Base-by-base conservation (phyloP, 768 basidiomycete species). In the Tephrocybe sp. region DNA sequence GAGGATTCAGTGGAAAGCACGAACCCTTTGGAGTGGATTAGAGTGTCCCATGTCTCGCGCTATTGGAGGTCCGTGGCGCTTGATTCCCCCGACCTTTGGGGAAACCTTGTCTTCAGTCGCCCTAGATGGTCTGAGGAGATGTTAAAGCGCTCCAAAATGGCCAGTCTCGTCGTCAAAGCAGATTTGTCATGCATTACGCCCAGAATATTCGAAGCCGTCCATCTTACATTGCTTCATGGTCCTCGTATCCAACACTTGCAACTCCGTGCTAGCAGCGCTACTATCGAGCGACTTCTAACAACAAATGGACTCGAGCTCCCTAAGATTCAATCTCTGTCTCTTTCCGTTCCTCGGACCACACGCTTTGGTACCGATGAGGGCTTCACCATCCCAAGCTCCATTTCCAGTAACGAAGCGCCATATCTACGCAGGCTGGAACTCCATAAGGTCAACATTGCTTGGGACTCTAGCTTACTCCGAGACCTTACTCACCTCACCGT, bases 11-110 rank as follows among this genome's bases (percentile, higher is more conserved):
- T 19, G 7, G 44, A 45, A 31, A 42, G 50, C 25, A 18, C 44
- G 11, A 44, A 52, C 30, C 49, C 50, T 15, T 49, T 65, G 16
- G 50, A 56, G 16, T 74, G 73, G 72, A 68, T 74, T 36, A 63
- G 57, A 31, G 59, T 72, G n/a, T 67, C 64, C 36, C 70, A 72
- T 48, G 64, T 72, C n/a, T 72, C 64, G 43, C 64, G 63, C 3
- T 67, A 72, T 43, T 78, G 76, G 75, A 71, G 77, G 21, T 53
- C 67, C 0, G 68, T 77, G 3, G 74, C 75, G 4, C 49, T 78
- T 12, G 64, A 56, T 38, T 70, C 65, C 45, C 68, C 75, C 1
- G 56, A 46, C 11, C 64, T 79, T 31, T 80, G 78, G 76, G 65
- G 66, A 15, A 59, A 57, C 38, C 61, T 69, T 19, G 57, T 66